phyloP scores from a whole-genome alignment of 352 stramenopile genomes.

The Thalassiosira exigua region DNA sequence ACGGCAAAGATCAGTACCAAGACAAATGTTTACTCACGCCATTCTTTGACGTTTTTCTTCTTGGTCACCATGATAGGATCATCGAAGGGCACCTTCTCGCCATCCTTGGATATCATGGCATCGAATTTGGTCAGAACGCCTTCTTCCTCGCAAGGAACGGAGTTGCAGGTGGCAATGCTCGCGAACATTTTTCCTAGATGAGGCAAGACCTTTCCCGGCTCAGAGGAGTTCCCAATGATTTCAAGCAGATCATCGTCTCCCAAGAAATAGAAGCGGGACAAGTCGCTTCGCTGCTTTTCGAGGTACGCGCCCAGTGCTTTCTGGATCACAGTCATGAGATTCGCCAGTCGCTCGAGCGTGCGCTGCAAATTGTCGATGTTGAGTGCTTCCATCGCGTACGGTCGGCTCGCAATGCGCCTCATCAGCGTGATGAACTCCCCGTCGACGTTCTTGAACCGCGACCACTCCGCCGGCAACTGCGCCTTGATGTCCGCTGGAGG shows the following conservation, averaged over 20 bases:
- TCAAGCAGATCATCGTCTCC: slow-evolving; percentile 99
- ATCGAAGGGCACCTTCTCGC: slow-evolving; percentile 95
- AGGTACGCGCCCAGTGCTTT: slow-evolving; percentile 99
- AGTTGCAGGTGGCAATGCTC: slow-evolving; percentile 88
- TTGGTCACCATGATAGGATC: slow-evolving; percentile 90
- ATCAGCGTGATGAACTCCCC: slow-evolving; percentile 98
- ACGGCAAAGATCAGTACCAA: too few relatives aligned
- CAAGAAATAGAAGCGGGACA: slow-evolving; percentile 99
- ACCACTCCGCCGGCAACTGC: slow-evolving; percentile 96
- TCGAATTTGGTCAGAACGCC: slow-evolving; percentile 82
- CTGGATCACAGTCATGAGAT: slow-evolving; percentile 99
- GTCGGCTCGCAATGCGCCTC: slow-evolving; percentile 95
- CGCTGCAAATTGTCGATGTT: slow-evolving; percentile 87
- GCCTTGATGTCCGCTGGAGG: slow-evolving; percentile 96
- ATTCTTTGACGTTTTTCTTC: slow-evolving; percentile 93
- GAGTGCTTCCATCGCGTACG: slow-evolving; percentile 94
- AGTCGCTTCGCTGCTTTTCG: slow-evolving; percentile 95
- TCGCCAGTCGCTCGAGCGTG: slow-evolving; percentile 83
- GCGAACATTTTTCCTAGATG: slow-evolving; percentile 99
- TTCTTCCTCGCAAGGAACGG: slow-evolving; percentile 68
- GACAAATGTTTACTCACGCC: slow-evolving; percentile 67
- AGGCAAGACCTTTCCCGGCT: slow-evolving; percentile 96
- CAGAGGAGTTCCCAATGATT: slow-evolving; percentile 99
- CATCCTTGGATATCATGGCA: slow-evolving; percentile 98
- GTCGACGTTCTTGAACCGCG: slow-evolving; percentile 98